phyloP scores from a whole-genome alignment of 225 moss, liverwort and hornwort genomes.

The Polytrichum formosum region DNA sequence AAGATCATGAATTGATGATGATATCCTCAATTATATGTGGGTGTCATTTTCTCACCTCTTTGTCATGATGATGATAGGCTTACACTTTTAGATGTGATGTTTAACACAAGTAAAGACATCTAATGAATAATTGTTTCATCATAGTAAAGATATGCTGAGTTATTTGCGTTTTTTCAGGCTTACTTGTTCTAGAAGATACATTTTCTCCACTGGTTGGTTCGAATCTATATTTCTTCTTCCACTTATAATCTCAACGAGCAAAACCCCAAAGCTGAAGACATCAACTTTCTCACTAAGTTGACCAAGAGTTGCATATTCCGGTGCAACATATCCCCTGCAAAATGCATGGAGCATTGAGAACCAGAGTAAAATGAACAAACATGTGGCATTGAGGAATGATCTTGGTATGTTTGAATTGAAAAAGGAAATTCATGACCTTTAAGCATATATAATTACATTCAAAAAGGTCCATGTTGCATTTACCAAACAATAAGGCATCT shows the following conservation, averaged over 20 bases:
- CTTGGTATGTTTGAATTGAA: neutral
- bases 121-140: no score
- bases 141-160: neutral
- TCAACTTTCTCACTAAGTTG: conserved; percentile 51
- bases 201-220: conserved; percentile 5
- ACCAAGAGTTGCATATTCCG: conserved; percentile 46
- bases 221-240: conserved; percentile 38
- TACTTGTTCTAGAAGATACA: conserved; percentile 45
- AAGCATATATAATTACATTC: neutral
- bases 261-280: conserved; percentile 46
- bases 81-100: no score
- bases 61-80: no score
- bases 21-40: neutral
- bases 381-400: neutral
- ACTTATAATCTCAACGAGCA: conserved; percentile 39
- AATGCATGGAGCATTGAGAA: neutral
- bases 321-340: conserved; percentile 47
- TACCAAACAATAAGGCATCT: no score
- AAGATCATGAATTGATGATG: neutral
- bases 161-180: neutral
- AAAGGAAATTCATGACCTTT: neutral
- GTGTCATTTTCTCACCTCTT: neutral
- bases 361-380: neutral
- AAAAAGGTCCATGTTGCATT: neutral
- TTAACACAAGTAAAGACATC: no score